These are phyloP conservation scores for Penicillium macrosclerotiorum DNA, from an alignment of 495 filamentous ascomycete genomes.

Conservation along the genomic window DNA sequence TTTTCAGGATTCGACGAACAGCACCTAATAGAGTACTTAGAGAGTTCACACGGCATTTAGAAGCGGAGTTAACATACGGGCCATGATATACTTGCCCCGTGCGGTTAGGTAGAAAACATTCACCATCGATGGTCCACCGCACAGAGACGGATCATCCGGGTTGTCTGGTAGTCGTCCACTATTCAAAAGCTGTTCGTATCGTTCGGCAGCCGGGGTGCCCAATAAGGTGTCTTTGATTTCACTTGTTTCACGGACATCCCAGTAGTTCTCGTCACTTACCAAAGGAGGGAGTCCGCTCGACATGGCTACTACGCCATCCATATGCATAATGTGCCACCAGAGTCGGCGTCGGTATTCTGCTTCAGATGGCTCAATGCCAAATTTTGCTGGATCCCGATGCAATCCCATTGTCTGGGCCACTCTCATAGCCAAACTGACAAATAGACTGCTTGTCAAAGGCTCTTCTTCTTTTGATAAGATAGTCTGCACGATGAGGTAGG, in stretches of 20 bases:
- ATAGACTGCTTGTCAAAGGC: constrained; percentile 46
- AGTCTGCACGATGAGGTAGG: constrained; percentile 47
- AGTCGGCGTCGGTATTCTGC: constrained; percentile 66
- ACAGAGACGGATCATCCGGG: constrained; percentile 44
- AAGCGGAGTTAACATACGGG: constrained; percentile 37
- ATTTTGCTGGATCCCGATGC: constrained; percentile 65
- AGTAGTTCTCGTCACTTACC: constrained; percentile 45
- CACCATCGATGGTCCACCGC: constrained; percentile 46
- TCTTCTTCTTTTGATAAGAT: constrained; percentile 49
- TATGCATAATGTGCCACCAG: constrained; percentile 73
- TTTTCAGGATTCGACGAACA: constrained; percentile 43
- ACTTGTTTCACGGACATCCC: constrained; percentile 46
- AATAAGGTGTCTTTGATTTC: constrained; percentile 47
- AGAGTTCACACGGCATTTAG: constrained; percentile 9
- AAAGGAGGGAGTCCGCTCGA: constrained; percentile 46
- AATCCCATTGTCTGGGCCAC: constrained; percentile 74
- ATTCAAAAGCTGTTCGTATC: constrained; percentile 34
- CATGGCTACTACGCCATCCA: constrained; percentile 56
- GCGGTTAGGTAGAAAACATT: constrained; percentile 49
- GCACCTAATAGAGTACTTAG: constrained; percentile 32
- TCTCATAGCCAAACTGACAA: constrained; percentile 56
- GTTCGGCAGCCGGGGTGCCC: constrained; percentile 37
- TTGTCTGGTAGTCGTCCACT: constrained; percentile 38
- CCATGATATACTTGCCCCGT: constrained; percentile 47
- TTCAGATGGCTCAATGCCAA: constrained; percentile 63